phyloP scores from a whole-genome alignment of 352 stramenopile genomes.

The Pythium sp. region DNA sequence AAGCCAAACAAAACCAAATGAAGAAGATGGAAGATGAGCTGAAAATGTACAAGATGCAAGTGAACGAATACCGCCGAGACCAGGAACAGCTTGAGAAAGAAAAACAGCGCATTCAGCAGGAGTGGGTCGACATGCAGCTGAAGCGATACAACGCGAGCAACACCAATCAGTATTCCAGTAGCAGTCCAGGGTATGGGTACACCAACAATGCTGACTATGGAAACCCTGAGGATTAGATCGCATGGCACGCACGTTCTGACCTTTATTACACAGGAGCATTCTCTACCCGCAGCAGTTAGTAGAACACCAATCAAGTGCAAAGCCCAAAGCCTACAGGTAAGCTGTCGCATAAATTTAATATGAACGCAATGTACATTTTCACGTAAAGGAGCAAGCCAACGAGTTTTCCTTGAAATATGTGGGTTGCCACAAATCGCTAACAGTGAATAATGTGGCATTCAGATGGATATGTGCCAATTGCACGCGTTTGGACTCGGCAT shows the following conservation, averaged over 20 bases:
- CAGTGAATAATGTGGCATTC: background rate
- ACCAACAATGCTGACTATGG: background rate
- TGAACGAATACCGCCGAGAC: slow-evolving; percentile 77
- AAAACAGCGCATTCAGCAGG: slow-evolving; percentile 54
- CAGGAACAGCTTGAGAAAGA: slow-evolving; percentile 59
- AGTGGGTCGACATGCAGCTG: slow-evolving; percentile 55
- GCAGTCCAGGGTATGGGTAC: background rate
- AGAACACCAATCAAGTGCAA: no score
- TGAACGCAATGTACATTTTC: background rate
- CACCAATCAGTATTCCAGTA: background rate
- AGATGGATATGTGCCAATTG: background rate
- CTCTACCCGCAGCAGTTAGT: no score
- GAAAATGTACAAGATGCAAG: slow-evolving; percentile 92
- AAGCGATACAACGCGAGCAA: slow-evolving; percentile 5
- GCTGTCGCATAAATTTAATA: no score
- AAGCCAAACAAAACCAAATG: slow-evolving; percentile 79
- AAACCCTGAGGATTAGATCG: slow-evolving; percentile 11
- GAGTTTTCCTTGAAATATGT: background rate
- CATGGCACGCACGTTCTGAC: background rate
- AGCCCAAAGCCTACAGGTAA: no score
- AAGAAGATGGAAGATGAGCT: slow-evolving; percentile 89
- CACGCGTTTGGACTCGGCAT: background rate
- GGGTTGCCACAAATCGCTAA: background rate
- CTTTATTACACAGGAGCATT: background rate
- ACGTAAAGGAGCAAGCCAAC: background rate